Evolutionary conservation across 1,284 basidiomycete genomes (phyloP), one percentile per base, ranked within the genome.

Genomic region (Salmacisia buchloeana): DNA sequence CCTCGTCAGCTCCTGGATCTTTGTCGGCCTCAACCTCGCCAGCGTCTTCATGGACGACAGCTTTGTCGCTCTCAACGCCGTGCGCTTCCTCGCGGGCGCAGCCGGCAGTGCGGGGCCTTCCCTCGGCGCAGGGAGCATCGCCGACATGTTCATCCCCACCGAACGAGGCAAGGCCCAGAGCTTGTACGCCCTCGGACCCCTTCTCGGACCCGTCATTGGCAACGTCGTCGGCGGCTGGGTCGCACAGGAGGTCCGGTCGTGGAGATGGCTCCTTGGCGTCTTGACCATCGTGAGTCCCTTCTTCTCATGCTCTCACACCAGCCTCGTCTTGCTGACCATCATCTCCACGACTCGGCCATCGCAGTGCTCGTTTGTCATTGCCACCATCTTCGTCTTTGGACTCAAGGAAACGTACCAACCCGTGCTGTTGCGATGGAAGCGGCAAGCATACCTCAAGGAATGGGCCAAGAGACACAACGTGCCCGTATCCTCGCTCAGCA

Each of bases 11-110:
- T 68, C 68, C 49, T 33, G 71, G 15, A 56, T 75, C 13, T 82
- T 79, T 60, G 68, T 80, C 36, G 36, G 78, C 12, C 81, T 81
- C 66, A 77, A 77, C 52, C 45, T 81, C 38, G 80, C 73, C 2
- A 71, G 73, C 0, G 75, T 78, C 0, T 43, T 43, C 41, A 54
- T 67, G 41, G 61, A 75, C 0, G 69, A 76, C 2, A 80, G 72
- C 60, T 80, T 75, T 78, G 80, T 63, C 64, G 77, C 64, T 7
- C 61, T 71, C 25, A 69, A 62, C 60, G 27, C 74, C 10, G 61
- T 76, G 10, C 65, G 74, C 2, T 70, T 73, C 58, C 62, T 76
- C 12, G 73, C 74, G 3, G 74, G 74, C 27, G 70, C 68, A 0
- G 65, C 67, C 29, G 74, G 74, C 3, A 67, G 64, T 52, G 66